Evolutionary conservation across 768 basidiomycete species (phyloP).

Genomic region (Lentinula edodes): DNA sequence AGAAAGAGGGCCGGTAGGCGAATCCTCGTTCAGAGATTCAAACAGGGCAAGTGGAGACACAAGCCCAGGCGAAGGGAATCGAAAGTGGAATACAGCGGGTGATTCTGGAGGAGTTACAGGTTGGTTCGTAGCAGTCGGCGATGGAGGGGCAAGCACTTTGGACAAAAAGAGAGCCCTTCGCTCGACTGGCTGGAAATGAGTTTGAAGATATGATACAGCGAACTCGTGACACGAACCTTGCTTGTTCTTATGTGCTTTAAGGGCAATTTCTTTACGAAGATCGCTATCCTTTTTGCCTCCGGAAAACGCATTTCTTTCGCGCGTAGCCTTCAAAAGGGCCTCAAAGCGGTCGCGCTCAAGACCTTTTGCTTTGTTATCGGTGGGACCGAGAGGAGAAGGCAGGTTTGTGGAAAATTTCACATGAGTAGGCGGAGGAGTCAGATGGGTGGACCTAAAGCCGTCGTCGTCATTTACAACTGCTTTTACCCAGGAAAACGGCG

Average conservation of each 20-base stretch:
- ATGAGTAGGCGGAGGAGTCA: conserved; percentile 50
- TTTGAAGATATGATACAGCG: conserved; percentile 1
- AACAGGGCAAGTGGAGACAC: conserved; percentile 58
- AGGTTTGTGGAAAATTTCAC: conserved; percentile 35
- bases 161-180: conserved; percentile 72
- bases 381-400: conserved; percentile 46
- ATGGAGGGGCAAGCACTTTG: conserved; percentile 64
- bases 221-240: conserved; percentile 46
- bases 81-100: conserved; percentile 62
- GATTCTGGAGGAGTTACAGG: conserved; percentile 69
- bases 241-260: conserved; percentile 68
- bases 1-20: conserved; percentile 17
- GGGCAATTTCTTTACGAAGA: conserved; percentile 69
- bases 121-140: conserved; percentile 47
- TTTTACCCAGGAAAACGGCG: conserved; percentile 45
- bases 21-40: conserved; percentile 39
- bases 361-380: conserved; percentile 38
- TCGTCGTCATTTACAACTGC: conserved; percentile 27
- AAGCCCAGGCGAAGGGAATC: conserved; percentile 63
- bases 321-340: conserved; percentile 54
- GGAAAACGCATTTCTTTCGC: conserved; percentile 43
- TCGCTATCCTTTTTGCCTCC: conserved; percentile 45
- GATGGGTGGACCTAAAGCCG: conserved; percentile 49
- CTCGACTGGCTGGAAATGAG: conserved; percentile 41
- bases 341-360: conserved; percentile 61